Evolutionary conservation across 192 early-diverging fungal species (phyloP), one percentile per base, ranked within the genome.

Genomic region (Coemansia sp.): DNA sequence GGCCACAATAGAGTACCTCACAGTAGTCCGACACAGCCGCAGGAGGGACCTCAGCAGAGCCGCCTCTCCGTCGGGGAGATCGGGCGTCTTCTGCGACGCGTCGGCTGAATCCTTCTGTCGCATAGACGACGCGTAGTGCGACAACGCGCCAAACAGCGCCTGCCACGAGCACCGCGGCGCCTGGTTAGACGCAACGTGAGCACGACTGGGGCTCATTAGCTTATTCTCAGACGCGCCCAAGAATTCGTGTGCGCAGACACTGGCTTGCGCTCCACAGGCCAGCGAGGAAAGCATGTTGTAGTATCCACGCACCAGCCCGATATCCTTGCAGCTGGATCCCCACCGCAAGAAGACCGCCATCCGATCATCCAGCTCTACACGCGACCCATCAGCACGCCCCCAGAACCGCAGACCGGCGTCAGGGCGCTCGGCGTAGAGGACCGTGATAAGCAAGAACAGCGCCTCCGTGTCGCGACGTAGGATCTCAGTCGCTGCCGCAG

Each of bases 201-300:
- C 70, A 67, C 75, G 68, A 29, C 79, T 72, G 11, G 80, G 71
- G 65, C 73, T 66, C 79, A 83, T 70, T 46, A 77, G 49, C 15
- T 60, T 63, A 47, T 63, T 64, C 24, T 71, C 69, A 4, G 8
- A 27, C 15, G 66, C 73, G 55, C 69, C 66, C 70, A 95, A 73
- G 76, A 89, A 90, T 39, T 83, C 66, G 53, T 87, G 81, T 1
- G 90, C 89, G 27, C 87, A 76, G 7, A 77, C 65, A 15, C 93
- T 90, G 72, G 87, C 92, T 49, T 89, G 76, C 29, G 78, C 43
- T 3, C 97, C 97, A 5, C 92, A 90, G 0, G 96, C 89, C 31
- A 99, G 80, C 0, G 95, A 88, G 20, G 90, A 87, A 16, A 98
- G 81, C 86, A 96, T 91, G 67, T 94, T 87, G 60, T 95, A 88